Percentiles rank a stretch among this genome's conserved stretches.
These are phyloP conservation scores for Colletotrichum phormii DNA, from an alignment of 2,329 filamentous ascomycete genomes.

Conservation along the genomic window DNA sequence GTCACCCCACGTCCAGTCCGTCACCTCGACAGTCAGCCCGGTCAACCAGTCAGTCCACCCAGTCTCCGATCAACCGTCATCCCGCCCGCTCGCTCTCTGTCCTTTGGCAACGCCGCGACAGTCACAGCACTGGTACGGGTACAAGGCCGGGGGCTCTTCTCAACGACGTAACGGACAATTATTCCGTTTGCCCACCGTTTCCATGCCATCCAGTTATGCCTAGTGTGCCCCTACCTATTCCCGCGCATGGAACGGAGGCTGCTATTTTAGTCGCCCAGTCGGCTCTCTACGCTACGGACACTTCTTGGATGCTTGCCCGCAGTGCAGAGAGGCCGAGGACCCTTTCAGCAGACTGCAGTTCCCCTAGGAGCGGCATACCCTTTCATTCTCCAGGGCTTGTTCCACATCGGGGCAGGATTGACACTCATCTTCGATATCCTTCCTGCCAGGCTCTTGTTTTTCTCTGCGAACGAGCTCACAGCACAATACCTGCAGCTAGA, in stretches of 20 bases:
- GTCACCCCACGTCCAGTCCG: slow-evolving; percentile 24
- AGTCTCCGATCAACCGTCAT: slow-evolving; percentile 1
- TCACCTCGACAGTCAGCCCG: slow-evolving; percentile 18
- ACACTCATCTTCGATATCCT: slow-evolving; percentile 10
- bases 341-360: slow-evolving; percentile 7
- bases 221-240: background rate
- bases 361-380: background rate
- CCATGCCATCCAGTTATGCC: slow-evolving; percentile 20
- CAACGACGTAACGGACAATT: slow-evolving; percentile 6
- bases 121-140: background rate
- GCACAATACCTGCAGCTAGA: slow-evolving; percentile 20
- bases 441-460: background rate
- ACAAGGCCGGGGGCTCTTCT: slow-evolving; percentile 8
- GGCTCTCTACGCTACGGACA: background rate
- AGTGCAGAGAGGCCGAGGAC: background rate
- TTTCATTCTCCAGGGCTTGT: background rate
- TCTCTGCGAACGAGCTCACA: slow-evolving; percentile 10
- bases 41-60: slow-evolving; percentile 4
- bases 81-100: background rate
- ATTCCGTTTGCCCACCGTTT: slow-evolving; percentile 19
- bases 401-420: slow-evolving; percentile 20
- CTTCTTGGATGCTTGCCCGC: background rate
- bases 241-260: slow-evolving; percentile 7
- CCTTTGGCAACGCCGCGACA: background rate
- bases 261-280: slow-evolving; percentile 12